Base-by-base conservation (phyloP, 345 rosid genomes). In the Gossypium rotundifolium region DNA sequence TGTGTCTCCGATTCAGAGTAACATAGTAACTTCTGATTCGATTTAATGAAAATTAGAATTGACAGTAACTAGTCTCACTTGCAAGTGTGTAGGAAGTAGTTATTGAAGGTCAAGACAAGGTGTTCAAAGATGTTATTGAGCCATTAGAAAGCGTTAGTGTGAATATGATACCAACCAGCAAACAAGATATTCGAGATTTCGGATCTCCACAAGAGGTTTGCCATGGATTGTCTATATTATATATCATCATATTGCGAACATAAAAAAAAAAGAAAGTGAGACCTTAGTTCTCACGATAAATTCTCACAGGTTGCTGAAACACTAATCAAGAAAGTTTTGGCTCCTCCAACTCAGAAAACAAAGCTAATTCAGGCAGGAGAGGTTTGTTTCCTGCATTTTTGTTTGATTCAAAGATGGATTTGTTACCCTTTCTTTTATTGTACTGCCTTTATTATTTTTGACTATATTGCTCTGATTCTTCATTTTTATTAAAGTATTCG, bases 61-160 rank as follows among this genome's bases (percentile, higher is more conserved):
- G 25, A 45, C 52, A 67, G 27, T 69, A 69, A 58, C 10, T 77
- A 55, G 60, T 65, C 23, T 22, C 29, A 64, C 16, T 69, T 60
- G 45, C 65, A 52, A 11, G 4, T 65, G 63, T 65, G 42, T 81
- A 94, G 97, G 97, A 94, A 87, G 95, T 91, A 75, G 76, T 76
- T 55, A 89, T 94, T 77, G 89, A 87, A 75, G 97, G 97, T 78
- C 95, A 88, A 80, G 97, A 92, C 83, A 94, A 89, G 86, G 97
- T 91, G 11, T 91, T 87, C 75, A 94, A 94, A 91, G 97, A 94
- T 54, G 95, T 94, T 45, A 92, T 92, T 68, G 97, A 94, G 85
- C 98, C 97, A 8, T 83, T 94, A 78, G 98, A 94, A 80, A 92
- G 89, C 67, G 93, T 89, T 52, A 89, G 97, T 72, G 89, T 94